These are phyloP conservation scores for Pyrus pyrifolia DNA, from an alignment of 306 rosid genomes.

Conservation along the genomic window DNA sequence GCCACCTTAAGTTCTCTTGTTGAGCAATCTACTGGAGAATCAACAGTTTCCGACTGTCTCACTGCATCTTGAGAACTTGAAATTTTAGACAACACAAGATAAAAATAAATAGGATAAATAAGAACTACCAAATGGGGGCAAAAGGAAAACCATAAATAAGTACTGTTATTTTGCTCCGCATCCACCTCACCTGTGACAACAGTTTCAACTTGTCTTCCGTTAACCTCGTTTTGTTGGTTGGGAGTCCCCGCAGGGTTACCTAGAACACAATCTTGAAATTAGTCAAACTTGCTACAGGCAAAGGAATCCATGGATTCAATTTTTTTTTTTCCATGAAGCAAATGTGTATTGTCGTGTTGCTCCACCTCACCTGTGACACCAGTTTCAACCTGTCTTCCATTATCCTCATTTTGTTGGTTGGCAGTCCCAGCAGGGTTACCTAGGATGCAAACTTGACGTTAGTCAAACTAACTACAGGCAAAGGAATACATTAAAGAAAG, in stretches of 20 bases:
- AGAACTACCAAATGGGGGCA: not conserved
- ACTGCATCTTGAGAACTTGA: not conserved
- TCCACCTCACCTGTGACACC: not conserved
- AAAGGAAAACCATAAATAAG: not conserved
- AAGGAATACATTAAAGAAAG: not conserved
- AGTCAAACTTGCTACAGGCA: not conserved
- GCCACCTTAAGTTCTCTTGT: not conserved
- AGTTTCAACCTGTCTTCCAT: not conserved
- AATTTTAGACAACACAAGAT: not conserved
- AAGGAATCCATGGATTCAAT: conserved; percentile 15
- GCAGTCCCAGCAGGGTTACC: not conserved
- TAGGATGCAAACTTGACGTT: not conserved
- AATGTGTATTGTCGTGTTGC: not conserved
- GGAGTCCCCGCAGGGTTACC: not conserved
- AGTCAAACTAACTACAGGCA: not conserved
- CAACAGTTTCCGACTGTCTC: not conserved
- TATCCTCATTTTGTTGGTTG: not conserved
- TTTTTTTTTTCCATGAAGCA: not conserved
- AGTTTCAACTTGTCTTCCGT: not conserved
- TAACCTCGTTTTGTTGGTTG: not conserved
- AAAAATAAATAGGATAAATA: not conserved
- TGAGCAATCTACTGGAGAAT: not conserved
- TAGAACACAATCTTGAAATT: not conserved
- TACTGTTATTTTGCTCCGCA: not conserved
- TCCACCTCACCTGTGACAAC: not conserved